A percentile compares a stretch with the other conserved stretches of the same genome.
These are phyloP conservation scores for Flaveria linearis DNA, from an alignment of 129 eudicot genomes.

Conservation along the genomic window DNA sequence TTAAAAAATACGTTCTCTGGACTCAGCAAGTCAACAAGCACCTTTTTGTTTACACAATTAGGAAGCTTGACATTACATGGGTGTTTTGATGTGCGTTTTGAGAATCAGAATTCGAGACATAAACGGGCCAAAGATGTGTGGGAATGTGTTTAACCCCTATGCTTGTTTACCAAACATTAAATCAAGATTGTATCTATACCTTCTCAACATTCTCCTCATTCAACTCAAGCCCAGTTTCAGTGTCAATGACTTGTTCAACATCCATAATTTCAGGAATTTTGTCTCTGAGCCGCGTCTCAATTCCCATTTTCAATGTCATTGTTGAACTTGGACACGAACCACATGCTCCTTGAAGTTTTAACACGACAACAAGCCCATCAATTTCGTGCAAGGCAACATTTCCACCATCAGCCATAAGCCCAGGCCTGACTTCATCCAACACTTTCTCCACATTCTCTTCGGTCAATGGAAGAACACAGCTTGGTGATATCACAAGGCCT, in stretches of 20 bases:
- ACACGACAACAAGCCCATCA: slow-evolving; percentile 82
- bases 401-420: slow-evolving; percentile 99
- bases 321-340: slow-evolving; percentile 98
- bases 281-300: slow-evolving; percentile 79
- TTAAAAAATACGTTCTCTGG: background rate
- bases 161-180: background rate
- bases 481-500: slow-evolving; percentile 57
- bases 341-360: slow-evolving; percentile 93
- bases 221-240: slow-evolving; percentile 86
- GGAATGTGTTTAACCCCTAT: background rate
- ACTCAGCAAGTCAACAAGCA: slow-evolving; percentile 9
- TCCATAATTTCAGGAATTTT: slow-evolving; percentile 87
- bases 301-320: slow-evolving; percentile 87
- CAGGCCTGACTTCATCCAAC: slow-evolving; percentile 86
- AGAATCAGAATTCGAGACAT: no score
- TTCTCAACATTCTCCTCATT: slow-evolving; percentile 90
- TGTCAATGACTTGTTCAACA: slow-evolving; percentile 78
- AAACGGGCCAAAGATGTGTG: background rate
- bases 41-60: background rate
- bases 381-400: slow-evolving; percentile 89
- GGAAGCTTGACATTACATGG: background rate
- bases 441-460: slow-evolving; percentile 94
- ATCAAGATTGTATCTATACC: slow-evolving; percentile 39
- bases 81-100: no score
- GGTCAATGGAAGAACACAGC: slow-evolving; percentile 73